These are phyloP conservation scores for Solanum microdontum DNA, from an alignment of 257 asterid genomes.

Conservation along the genomic window DNA sequence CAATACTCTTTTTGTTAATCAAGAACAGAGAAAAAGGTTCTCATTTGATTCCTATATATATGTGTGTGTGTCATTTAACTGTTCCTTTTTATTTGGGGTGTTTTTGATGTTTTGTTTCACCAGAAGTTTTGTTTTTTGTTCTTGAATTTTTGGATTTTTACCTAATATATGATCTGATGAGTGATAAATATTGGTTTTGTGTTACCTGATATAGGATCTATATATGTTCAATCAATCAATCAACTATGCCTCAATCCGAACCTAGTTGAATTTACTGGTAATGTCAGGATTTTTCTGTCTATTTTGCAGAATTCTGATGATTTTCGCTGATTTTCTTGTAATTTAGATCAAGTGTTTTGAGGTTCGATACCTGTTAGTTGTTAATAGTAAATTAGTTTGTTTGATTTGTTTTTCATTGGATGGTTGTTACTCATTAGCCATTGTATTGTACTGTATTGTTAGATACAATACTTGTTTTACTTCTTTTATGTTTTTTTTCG, in stretches of 20 bases:
- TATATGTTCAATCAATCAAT: neutral
- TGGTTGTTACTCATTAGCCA: too few species aligned
- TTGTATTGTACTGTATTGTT: too few species aligned
- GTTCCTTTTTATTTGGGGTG: neutral
- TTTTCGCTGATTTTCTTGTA: neutral
- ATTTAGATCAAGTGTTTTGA: neutral
- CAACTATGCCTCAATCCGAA: neutral
- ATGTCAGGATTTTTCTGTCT: neutral
- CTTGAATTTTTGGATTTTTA: neutral
- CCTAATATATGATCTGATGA: neutral
- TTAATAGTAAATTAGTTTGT: neutral
- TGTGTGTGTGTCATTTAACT: neutral
- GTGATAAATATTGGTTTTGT: too few species aligned
- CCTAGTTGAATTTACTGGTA: neutral
- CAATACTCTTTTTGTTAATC: too few species aligned
- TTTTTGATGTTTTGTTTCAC: neutral
- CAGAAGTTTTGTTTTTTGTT: neutral
- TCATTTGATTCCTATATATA: too few species aligned
- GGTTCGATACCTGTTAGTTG: neutral
- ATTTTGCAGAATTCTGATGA: neutral
- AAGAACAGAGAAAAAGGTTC: too few species aligned
- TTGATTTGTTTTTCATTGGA: too few species aligned
- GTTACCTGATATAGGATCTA: too few species aligned
- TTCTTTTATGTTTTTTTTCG: too few species aligned
- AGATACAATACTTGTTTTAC: too few species aligned